Evolutionary conservation across 1,139 yeast species (phyloP), one percentile per base, ranked within the genome.

Genomic region (Hansenula anomala): DNA sequence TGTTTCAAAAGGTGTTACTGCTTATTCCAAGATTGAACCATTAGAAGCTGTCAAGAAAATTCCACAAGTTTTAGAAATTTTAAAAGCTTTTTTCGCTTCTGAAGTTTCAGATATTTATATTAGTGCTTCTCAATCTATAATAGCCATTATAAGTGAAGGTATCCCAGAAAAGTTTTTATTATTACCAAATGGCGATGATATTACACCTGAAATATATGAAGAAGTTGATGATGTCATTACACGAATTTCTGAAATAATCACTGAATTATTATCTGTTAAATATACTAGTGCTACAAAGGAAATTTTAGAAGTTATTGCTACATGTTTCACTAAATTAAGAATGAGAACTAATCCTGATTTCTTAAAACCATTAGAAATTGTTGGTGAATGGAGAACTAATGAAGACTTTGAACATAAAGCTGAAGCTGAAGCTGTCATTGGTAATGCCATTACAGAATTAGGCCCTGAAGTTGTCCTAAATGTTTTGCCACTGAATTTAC

Each of bases 401-500:
- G 94, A 87, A 56, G 76, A 79, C 23, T 78, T 83, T 49, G 89
- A 90, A 32, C 75, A 80, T 47, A 80, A 86, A 51, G 75, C 73
- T 43, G 94, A 83, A 52, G 82, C 94, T 17, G 98, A 92, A 59
- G 73, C 70, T 27, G 88, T 88, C 3, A 75, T 92, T 46, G 80
- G 89, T 20, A 78, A 90, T 27, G 88, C 92, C 3, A 78, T 92
- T 38, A 61, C 86, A 3, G 77, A 82, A 9, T 61, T 90, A 60
- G 98, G 98, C 2, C 97, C 97, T 6, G 94, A 84, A 53, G 78
- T 71, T 8, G 92, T 92, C 4, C 66, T 92, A 44, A 64, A 76
- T 37, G 67, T 75, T 9, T 70, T 92, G 33, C 98, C 98, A 10
- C 70, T 92, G 56, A 88, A 90, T 56, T 70, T 92, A 53, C 64